phyloP scores from a whole-genome alignment of 257 asterid genomes.

The Ehretia macrophylla region DNA sequence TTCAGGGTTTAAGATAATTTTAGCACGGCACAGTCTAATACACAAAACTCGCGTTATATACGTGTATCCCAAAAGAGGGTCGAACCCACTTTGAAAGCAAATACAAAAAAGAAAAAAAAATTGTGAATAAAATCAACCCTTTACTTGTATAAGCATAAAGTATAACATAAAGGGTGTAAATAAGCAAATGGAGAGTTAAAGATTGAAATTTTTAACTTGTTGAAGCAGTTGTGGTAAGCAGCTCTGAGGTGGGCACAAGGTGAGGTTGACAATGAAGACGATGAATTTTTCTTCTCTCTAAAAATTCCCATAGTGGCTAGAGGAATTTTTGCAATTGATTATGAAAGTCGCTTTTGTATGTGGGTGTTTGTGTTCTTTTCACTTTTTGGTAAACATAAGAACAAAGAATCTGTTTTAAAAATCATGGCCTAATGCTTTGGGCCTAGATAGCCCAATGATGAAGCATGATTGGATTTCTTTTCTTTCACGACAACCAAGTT shows the following conservation, averaged over 20 bases:
- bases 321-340: not conserved
- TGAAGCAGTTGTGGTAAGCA: slow-evolving; percentile 84
- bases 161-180: not conserved
- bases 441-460: not conserved
- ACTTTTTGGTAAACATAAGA: not conserved
- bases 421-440: not conserved
- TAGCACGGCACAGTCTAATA: no score
- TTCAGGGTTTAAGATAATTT: slow-evolving; percentile 12
- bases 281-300: slow-evolving; percentile 42
- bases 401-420: not conserved
- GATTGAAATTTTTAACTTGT: slow-evolving; percentile 40
- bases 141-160: slow-evolving; percentile 3
- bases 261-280: slow-evolving; percentile 50
- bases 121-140: not conserved
- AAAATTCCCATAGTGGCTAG: slow-evolving; percentile 41
- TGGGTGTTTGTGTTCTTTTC: not conserved
- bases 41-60: no score
- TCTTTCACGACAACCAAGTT: no score
- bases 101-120: no score
- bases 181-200: not conserved
- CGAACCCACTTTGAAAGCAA: no score
- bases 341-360: not conserved
- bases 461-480: not conserved
- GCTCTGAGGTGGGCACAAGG: slow-evolving; percentile 72
- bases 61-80: no score